Conservation (phyloP, 805 yeast genomes). For the Kockiozyma suomiensis region DNA sequence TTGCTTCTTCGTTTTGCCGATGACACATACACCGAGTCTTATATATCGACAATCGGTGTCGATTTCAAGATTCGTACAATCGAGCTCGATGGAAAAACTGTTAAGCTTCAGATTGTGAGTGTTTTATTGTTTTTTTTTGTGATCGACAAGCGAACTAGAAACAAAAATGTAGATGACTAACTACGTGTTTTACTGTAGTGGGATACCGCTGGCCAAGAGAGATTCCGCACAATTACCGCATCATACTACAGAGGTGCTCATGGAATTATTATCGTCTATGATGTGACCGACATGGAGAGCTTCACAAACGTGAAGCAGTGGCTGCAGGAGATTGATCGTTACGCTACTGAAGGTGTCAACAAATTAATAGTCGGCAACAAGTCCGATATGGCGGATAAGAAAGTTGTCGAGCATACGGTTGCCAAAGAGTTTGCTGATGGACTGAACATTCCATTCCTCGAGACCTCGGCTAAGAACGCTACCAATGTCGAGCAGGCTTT, state of each 20-base stretch:
- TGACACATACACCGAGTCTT: conserved; percentile 94
- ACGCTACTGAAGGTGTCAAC: conserved; percentile 97
- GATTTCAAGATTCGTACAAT: conserved; percentile 71
- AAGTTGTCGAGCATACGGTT: conserved; percentile 91
- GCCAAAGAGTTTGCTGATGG: conserved; percentile 98
- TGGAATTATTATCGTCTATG: conserved; percentile 96
- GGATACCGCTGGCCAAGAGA: conserved; percentile 99
- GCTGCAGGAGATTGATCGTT: conserved; percentile 97
- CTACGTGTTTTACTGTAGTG: conserved; percentile 48
- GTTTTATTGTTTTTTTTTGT: not conserved
- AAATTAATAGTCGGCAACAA: conserved; percentile 95
- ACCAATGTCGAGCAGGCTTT: conserved; percentile 98
- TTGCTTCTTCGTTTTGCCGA: conserved; percentile 93
- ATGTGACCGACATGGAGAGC: conserved; percentile 85
- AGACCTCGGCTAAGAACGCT: conserved; percentile 92
- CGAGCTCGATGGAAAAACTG: conserved; percentile 94
- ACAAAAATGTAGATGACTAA: not conserved
- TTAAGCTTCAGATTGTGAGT: conserved; percentile 79
- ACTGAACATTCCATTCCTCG: conserved; percentile 89
- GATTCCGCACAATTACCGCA: conserved; percentile 96
- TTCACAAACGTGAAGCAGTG: conserved; percentile 97
- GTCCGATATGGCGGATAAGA: conserved; percentile 90
- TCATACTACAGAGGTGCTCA: conserved; percentile 98
- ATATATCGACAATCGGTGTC: conserved; percentile 96
- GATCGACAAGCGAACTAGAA: not conserved